Conservation (phyloP, 768 basidiomycete species). For the Naematelia encephala region DNA sequence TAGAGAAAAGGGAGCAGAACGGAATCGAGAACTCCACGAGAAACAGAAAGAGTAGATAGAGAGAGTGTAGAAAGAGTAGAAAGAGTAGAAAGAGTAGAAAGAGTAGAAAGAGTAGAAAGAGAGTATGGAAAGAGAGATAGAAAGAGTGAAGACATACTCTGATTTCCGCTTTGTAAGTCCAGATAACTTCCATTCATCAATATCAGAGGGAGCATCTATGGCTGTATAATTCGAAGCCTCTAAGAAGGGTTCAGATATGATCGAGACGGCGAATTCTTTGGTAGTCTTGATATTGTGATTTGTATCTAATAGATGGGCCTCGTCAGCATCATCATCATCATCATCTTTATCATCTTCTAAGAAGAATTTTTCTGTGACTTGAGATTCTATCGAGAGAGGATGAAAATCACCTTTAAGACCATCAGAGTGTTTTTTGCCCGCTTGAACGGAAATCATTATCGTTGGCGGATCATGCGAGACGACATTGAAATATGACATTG, state of each 20-base stretch:
- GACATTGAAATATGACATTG: conserved; percentile 63
- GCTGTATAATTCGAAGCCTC: conserved; percentile 52
- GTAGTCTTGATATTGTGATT: conserved; percentile 63
- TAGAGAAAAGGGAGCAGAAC: too few relatives aligned
- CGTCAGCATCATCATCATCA: neutral
- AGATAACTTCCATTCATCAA: conserved; percentile 50
- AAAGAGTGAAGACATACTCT: conserved; percentile 36
- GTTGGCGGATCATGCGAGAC: conserved; percentile 64
- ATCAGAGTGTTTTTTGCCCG: conserved; percentile 13
- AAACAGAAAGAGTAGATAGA: too few relatives aligned
- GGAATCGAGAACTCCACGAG: too few relatives aligned
- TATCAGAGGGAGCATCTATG: conserved; percentile 48
- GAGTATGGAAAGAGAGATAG: too few relatives aligned
- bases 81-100: too few relatives aligned
- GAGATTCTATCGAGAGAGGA: too few relatives aligned
- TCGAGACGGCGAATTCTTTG: conserved; percentile 68
- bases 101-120: too few relatives aligned
- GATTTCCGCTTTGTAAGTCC: conserved; percentile 44
- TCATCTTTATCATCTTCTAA: neutral
- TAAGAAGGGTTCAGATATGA: conserved; percentile 61
- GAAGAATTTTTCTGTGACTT: too few relatives aligned
- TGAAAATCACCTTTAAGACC: conserved; percentile 28
- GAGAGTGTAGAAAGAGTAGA: neutral
- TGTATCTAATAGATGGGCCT: conserved; percentile 57
- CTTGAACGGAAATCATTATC: conserved; percentile 61